A percentile compares a stretch with the other conserved stretches of the same genome.
These are phyloP conservation scores for Aspergillus cristatus DNA, from an alignment of 495 filamentous ascomycete species.

Conservation along the genomic window DNA sequence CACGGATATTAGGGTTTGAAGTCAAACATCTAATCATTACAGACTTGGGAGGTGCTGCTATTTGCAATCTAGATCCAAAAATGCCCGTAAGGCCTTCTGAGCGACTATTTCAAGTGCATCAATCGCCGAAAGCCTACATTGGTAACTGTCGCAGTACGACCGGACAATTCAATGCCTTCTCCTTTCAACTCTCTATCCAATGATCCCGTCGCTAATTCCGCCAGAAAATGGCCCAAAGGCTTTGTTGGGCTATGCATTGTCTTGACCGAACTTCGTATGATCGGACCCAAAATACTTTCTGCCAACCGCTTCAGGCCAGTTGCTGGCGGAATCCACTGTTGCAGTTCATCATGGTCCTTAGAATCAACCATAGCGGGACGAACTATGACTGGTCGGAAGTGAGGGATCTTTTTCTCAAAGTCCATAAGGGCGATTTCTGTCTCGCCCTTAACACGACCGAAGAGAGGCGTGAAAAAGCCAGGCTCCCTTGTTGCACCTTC, in stretches of 20 bases:
- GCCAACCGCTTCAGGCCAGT: conserved; percentile 3
- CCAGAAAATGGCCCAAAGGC: conserved; percentile 33
- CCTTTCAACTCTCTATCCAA: conserved; percentile 31
- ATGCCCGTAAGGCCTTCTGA: no score
- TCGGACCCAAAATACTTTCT: conserved; percentile 1
- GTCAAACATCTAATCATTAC: no score
- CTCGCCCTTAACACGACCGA: conserved; percentile 54
- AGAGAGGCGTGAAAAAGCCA: conserved; percentile 42
- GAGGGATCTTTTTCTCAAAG: conserved; percentile 34
- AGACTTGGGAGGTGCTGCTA: no score
- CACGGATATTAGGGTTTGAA: no score
- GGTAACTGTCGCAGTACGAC: conserved; percentile 28
- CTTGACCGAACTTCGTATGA: conserved; percentile 6
- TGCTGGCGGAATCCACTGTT: conserved; percentile 27
- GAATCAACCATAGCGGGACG: conserved; percentile 47
- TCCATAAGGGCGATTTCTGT: conserved; percentile 45
- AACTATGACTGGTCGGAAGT: conserved; percentile 39
- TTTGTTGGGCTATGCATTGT: conserved; percentile 23
- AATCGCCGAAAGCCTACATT: conserved; percentile 35
- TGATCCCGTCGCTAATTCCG: conserved; percentile 53
- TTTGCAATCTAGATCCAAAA: no score
- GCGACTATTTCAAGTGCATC: not conserved
- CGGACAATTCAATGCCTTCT: conserved; percentile 34
- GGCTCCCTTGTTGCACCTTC: conserved; percentile 41
- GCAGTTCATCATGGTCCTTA: conserved; percentile 36